A percentile compares a stretch with the other conserved stretches of the same genome.
Conservation (phyloP, 2,329 filamentous ascomycete species). For the Aspergillus chevalieri region DNA sequence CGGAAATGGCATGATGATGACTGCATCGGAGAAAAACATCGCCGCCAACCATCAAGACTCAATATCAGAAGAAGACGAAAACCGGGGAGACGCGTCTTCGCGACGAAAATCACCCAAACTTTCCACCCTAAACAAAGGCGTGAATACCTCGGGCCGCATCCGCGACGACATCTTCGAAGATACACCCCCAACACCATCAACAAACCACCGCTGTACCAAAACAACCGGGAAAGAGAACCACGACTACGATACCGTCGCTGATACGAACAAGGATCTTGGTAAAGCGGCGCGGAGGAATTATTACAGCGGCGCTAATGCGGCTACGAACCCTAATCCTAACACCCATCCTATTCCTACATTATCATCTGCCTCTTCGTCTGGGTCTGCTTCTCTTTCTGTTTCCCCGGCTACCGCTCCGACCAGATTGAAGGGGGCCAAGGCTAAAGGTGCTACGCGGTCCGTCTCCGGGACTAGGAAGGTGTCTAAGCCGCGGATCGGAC, state of each 20-base stretch:
- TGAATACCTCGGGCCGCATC: conserved; percentile 19
- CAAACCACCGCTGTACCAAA: conserved; percentile 12
- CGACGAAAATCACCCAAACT: conserved; percentile 33
- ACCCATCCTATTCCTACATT: not conserved
- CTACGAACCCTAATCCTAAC: too few species aligned
- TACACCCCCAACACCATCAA: conserved; percentile 6
- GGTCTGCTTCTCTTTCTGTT: conserved; percentile 2
- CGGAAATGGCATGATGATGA: conserved; percentile 18
- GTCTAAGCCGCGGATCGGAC: conserved; percentile 28
- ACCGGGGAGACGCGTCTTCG: conserved; percentile 14
- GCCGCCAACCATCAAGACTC: conserved; percentile 13
- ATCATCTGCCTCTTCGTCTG: not conserved
- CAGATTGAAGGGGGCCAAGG: not conserved
- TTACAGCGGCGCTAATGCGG: conserved; percentile 5
- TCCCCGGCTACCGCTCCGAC: conserved; percentile 15
- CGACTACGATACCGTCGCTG: not conserved
- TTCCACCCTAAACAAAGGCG: conserved; percentile 16
- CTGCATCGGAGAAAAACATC: conserved; percentile 38
- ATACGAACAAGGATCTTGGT: not conserved
- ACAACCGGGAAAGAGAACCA: conserved; percentile 21
- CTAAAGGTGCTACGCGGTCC: conserved; percentile 12
- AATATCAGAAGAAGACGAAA: conserved; percentile 7
- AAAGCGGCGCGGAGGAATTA: conserved; percentile 1
- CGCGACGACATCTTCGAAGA: conserved; percentile 30
- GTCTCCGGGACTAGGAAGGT: not conserved